A percentile compares a stretch with the other conserved stretches of the same genome.
Conservation (phyloP, 768 basidiomycete species). For the Auricularia sp. region DNA sequence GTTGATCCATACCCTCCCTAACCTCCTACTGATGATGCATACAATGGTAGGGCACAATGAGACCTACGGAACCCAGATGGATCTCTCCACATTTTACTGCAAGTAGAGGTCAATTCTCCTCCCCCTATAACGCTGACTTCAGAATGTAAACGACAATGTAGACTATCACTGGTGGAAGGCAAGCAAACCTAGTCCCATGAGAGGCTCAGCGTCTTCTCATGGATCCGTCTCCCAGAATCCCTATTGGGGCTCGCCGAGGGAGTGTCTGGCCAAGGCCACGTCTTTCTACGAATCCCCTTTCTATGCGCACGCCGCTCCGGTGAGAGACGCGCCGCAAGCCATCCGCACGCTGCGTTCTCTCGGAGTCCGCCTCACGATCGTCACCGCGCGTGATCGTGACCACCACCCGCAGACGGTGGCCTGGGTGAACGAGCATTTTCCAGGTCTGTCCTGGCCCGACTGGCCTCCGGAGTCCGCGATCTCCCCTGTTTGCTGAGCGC, state of each 20-base stretch:
- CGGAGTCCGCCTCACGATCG: conserved; percentile 61
- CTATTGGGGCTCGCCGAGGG: conserved; percentile 51
- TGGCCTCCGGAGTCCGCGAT: background rate
- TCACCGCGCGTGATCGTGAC: conserved; percentile 60
- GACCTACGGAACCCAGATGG: conserved; percentile 46
- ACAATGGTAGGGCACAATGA: conserved; percentile 53
- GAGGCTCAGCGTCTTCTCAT: background rate
- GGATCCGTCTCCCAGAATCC: conserved; percentile 27
- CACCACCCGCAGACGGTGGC: conserved; percentile 48
- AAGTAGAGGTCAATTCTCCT: conserved; percentile 16
- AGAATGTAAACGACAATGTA: conserved; percentile 14
- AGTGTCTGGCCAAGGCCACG: conserved; percentile 50
- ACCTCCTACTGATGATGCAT: background rate
- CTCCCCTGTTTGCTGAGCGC: background rate
- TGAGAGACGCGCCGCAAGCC: conserved; percentile 55
- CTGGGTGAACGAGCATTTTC: conserved; percentile 60
- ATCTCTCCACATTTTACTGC: conserved; percentile 52
- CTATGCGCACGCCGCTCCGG: conserved; percentile 38
- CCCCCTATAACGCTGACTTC: background rate
- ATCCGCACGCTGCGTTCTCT: conserved; percentile 43
- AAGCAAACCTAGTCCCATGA: conserved; percentile 3
- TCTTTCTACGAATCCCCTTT: conserved; percentile 46
- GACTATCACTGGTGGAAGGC: conserved; percentile 77
- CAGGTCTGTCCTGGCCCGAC: conserved; percentile 30
- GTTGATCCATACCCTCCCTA: background rate